These are phyloP conservation scores for Clonostachys solani DNA, from an alignment of 2,329 filamentous ascomycete genomes.

Conservation along the genomic window DNA sequence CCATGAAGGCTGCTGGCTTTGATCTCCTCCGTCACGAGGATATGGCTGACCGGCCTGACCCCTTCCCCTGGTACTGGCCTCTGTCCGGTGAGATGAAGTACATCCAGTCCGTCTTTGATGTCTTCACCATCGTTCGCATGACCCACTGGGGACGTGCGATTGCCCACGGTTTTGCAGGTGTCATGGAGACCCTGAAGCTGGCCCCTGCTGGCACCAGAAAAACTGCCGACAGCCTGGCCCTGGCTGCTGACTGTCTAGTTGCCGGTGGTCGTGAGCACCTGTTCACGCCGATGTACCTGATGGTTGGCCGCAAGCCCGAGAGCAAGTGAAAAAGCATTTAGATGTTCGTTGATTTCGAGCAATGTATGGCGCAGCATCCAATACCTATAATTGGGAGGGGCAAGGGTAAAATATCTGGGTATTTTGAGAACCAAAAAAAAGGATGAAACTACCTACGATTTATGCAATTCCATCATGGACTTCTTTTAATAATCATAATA, in stretches of 20 bases:
- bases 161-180: conserved; percentile 72
- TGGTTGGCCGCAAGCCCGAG: conserved; percentile 82
- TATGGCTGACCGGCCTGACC: conserved; percentile 71
- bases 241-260: conserved; percentile 80
- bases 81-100: conserved; percentile 81
- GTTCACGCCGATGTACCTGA: conserved; percentile 99
- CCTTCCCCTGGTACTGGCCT: conserved; percentile 91
- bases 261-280: conserved; percentile 83
- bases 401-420: too few species aligned
- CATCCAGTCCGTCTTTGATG: conserved; percentile 73
- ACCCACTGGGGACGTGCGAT: conserved; percentile 75
- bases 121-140: conserved; percentile 84
- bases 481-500: too few species aligned
- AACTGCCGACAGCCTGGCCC: conserved; percentile 84
- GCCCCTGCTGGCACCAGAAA: conserved; percentile 85
- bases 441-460: too few species aligned
- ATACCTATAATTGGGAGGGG: too few species aligned
- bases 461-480: too few species aligned
- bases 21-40: conserved; percentile 81
- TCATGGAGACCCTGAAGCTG: conserved; percentile 69
- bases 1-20: conserved; percentile 86
- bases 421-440: too few species aligned
- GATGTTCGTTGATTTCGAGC: neutral
- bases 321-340: neutral
- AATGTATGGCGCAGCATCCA: too few species aligned